These are phyloP conservation scores for Podospora conica DNA, from an alignment of 495 filamentous ascomycete genomes.

Conservation along the genomic window DNA sequence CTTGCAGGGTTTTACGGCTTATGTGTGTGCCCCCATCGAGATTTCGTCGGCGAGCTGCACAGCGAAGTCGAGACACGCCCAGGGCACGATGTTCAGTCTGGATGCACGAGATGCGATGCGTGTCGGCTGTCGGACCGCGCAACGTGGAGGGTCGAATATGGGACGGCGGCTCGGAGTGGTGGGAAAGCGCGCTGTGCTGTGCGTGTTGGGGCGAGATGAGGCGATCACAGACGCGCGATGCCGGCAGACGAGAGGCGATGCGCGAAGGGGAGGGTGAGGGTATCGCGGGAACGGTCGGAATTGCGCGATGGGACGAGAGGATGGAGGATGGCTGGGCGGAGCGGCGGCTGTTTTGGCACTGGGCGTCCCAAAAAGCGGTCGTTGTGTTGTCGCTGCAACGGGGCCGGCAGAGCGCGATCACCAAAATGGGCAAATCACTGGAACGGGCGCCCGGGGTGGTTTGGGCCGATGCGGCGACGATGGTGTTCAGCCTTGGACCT, in stretches of 20 bases:
- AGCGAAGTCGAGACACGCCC: slow-evolving; percentile 3
- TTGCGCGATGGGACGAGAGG: slow-evolving; percentile 1
- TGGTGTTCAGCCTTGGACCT: too few species aligned
- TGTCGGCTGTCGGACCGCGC: neutral
- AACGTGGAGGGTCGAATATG: neutral
- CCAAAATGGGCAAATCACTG: slow-evolving; percentile 17
- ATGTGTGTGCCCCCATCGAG: slow-evolving; percentile 25
- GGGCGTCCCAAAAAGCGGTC: neutral
- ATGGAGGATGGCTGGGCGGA: neutral
- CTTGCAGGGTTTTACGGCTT: slow-evolving; percentile 20
- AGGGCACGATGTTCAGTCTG: slow-evolving; percentile 1
- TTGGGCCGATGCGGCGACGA: slow-evolving; percentile 23
- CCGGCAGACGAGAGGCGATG: neutral
- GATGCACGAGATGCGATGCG: slow-evolving; percentile 8
- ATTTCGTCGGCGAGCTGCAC: slow-evolving; percentile 16
- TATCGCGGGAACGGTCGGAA: slow-evolving; percentile 17
- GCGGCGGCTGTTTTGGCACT: slow-evolving; percentile 3
- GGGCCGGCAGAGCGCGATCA: slow-evolving; percentile 12
- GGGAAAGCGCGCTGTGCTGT: neutral
- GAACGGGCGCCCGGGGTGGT: slow-evolving; percentile 1
- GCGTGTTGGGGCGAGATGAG: neutral
- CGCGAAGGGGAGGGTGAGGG: slow-evolving; percentile 5
- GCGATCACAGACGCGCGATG: slow-evolving; percentile 2
- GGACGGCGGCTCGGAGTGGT: neutral
- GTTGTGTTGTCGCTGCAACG: slow-evolving; percentile 11